Base-by-base conservation (phyloP, 495 filamentous ascomycete genomes). In the Endocarpon pusillum region DNA sequence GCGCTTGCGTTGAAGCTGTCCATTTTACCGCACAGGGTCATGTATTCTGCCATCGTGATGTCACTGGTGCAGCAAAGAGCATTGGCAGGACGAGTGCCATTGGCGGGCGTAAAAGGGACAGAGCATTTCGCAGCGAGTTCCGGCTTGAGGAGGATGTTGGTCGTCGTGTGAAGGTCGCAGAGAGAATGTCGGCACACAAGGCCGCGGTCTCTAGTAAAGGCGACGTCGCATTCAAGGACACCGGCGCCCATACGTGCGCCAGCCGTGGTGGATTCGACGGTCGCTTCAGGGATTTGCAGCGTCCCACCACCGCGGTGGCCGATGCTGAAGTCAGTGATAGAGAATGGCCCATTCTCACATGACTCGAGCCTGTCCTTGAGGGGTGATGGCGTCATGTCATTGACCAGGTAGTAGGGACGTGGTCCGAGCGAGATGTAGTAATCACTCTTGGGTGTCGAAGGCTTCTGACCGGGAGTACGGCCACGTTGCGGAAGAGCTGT, bases 21-120 rank as follows among this genome's bases (percentile, higher is more conserved):
- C 67, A 73, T 71, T 46, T 74, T 75, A 20, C 57, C 62, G 50
- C 72, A 76, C 17, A 76, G 55, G 2, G 57, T 53, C 51, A 66
- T 64, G 57, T 69, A 67, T 40, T 76, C 69, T 20, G 57, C 59
- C 20, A 64, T 45, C 1, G 72, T 72, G 47, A 76, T 70, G 42
- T 76, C 72, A 27, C 57, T 64, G 2, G 72, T 76, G 60, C 72
- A 76, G 61, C 72, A 75, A 7, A 54, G 59, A 3, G 69, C 71
- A 0, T 42, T 57, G 0, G 71, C 71, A 0, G 48, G 26, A 4
- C 36, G 42, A 17, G 52, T 52, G 25, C 51, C 39, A 22, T 51
- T 43, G 12, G 66, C 66, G 6, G 71, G 66, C 18, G 46, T 49
- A 49, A 76, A 76, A 1, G 69, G 69, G 4, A 46, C 48, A n/a